These are phyloP conservation scores for Athelia sp. DNA, from an alignment of 1,284 basidiomycete genomes.

Conservation along the genomic window DNA sequence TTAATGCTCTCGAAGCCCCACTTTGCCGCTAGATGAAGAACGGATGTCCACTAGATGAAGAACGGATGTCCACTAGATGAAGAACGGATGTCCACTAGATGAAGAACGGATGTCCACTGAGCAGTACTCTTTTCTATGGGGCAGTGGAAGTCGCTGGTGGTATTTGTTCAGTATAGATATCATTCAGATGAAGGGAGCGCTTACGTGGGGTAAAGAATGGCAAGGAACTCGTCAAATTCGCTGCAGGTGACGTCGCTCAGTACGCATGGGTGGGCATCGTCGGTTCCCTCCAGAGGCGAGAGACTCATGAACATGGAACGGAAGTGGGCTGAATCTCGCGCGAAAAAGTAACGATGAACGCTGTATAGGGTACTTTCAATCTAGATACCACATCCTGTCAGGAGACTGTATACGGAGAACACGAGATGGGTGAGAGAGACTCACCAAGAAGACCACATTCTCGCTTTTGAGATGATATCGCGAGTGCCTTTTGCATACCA, in stretches of 20 bases:
- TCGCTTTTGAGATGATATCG: slow-evolving; percentile 21
- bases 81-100: too few relatives aligned
- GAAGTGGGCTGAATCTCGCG: slow-evolving; percentile 27
- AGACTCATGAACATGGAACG: slow-evolving; percentile 16
- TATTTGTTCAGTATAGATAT: not conserved
- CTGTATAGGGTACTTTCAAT: slow-evolving; percentile 21
- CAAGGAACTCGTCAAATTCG: slow-evolving; percentile 14
- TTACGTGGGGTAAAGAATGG: slow-evolving; percentile 5
- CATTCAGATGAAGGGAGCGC: too few relatives aligned
- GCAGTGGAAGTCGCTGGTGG: slow-evolving; percentile 21
- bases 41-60: slow-evolving; percentile 22
- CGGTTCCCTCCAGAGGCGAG: slow-evolving; percentile 5
- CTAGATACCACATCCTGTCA: slow-evolving; percentile 11
- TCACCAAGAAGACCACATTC: slow-evolving; percentile 19
- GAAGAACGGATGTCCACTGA: slow-evolving; percentile 24
- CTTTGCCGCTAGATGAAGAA: too few relatives aligned
- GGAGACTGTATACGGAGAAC: not conserved
- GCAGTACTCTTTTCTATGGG: slow-evolving; percentile 24
- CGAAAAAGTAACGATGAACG: slow-evolving; percentile 25
- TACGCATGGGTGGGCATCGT: slow-evolving; percentile 1
- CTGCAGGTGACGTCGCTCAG: slow-evolving; percentile 23
- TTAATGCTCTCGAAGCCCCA: too few relatives aligned
- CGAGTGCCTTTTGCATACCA: slow-evolving; percentile 9
- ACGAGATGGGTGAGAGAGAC: slow-evolving; percentile 1
- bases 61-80: slow-evolving; percentile 23